These are phyloP conservation scores for Solanum lycopersicoides DNA, from an alignment of 257 asterid genomes.

Conservation along the genomic window DNA sequence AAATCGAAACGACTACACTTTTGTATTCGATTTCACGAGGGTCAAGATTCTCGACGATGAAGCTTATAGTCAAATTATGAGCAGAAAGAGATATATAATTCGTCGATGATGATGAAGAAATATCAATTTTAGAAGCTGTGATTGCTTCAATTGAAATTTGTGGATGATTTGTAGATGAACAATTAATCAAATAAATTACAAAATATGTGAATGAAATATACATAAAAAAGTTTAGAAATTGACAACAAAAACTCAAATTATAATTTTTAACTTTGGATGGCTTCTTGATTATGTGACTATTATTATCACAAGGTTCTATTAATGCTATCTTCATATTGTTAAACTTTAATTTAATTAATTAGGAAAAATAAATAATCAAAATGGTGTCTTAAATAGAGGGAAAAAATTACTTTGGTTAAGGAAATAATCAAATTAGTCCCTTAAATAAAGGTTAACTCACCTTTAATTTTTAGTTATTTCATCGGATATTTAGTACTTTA, in stretches of 20 bases:
- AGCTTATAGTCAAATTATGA: not conserved
- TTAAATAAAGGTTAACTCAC: not conserved
- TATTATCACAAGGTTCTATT: not conserved
- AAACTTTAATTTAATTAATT: too few relatives aligned
- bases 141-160: not conserved
- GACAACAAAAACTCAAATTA: too few relatives aligned
- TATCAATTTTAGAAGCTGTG: not conserved
- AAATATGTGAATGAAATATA: too few relatives aligned
- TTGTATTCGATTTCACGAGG: not conserved
- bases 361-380: not conserved
- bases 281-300: not conserved
- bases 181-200: too few relatives aligned
- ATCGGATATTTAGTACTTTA: not conserved
- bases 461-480: too few relatives aligned
- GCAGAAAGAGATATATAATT: not conserved
- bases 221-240: too few relatives aligned
- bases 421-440: not conserved
- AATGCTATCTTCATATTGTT: not conserved
- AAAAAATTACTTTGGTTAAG: not conserved
- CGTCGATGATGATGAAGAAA: not conserved
- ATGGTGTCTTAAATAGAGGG: not conserved
- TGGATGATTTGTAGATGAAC: not conserved
- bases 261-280: not conserved
- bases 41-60: not conserved
- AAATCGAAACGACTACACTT: not conserved